Percentiles rank a stretch among this genome's conserved stretches.
Evolutionary conservation across 169 alveolate genomes (phyloP).

Genomic region (Cystoisospora suis): DNA sequence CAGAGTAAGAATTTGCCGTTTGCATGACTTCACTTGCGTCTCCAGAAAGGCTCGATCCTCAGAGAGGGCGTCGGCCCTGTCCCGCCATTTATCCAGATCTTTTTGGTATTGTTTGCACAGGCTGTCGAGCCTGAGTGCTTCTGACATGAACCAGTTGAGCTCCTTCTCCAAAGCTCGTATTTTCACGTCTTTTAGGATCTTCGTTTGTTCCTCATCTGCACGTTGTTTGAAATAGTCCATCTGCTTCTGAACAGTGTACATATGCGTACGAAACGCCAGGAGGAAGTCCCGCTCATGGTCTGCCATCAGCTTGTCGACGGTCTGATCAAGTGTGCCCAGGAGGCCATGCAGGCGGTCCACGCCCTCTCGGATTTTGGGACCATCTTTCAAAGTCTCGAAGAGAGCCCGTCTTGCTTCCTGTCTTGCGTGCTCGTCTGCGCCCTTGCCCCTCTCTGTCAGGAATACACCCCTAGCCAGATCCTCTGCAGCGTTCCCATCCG

Average conservation of each 20-base stretch:
- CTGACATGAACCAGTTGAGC: constrained; percentile 67
- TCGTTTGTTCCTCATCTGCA: constrained; percentile 51
- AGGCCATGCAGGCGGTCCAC: not conserved
- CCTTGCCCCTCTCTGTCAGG: not conserved
- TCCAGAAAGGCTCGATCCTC: constrained; percentile 69
- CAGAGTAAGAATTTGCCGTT: not conserved
- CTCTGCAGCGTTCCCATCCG: no score
- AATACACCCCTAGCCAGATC: not conserved
- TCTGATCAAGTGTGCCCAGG: constrained; percentile 24
- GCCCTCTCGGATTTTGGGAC: constrained; percentile 12
- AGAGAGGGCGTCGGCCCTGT: constrained; percentile 61
- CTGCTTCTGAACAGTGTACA: constrained; percentile 54
- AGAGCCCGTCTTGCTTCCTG: not conserved
- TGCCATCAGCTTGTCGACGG: constrained; percentile 53
- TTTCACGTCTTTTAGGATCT: constrained; percentile 23
- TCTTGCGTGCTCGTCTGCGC: constrained; percentile 8
- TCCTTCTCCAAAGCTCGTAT: constrained; percentile 57
- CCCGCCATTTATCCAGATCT: constrained; percentile 61
- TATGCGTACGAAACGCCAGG: constrained; percentile 64
- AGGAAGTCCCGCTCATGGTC: constrained; percentile 68
- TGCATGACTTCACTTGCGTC: constrained; percentile 45
- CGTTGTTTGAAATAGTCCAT: constrained; percentile 45
- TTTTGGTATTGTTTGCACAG: constrained; percentile 60
- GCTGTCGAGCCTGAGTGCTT: constrained; percentile 69
- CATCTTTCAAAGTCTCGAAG: not conserved